Percentiles rank a stretch among this genome's conserved stretches.
Evolutionary conservation across 768 basidiomycete genomes (phyloP).

Genomic region (Pulveroboletus sp.): DNA sequence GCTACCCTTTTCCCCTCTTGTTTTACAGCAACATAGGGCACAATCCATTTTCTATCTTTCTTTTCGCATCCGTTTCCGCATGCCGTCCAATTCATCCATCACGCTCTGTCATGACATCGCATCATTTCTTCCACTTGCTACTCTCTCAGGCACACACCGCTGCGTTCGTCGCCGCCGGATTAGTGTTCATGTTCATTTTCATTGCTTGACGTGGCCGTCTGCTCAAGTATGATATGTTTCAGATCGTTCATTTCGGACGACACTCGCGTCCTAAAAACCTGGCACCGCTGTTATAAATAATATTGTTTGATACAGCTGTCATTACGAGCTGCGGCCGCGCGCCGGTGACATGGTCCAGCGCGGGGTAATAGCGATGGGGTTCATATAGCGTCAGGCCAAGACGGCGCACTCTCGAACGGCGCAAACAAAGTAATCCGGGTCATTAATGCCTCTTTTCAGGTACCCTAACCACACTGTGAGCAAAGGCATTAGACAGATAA

Average conservation of each 20-base stretch:
- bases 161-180: slow-evolving; percentile 7
- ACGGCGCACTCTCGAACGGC: slow-evolving; percentile 1
- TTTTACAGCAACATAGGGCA: slow-evolving; percentile 15
- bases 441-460: slow-evolving; percentile 21
- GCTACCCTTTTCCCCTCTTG: slow-evolving; percentile 5
- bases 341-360: background rate
- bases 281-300: background rate
- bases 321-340: background rate
- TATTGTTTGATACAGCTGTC: background rate
- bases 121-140: slow-evolving; percentile 10
- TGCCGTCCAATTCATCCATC: slow-evolving; percentile 19
- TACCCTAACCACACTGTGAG: slow-evolving; percentile 17
- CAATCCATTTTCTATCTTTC: slow-evolving; percentile 11
- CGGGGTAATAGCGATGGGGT: background rate
- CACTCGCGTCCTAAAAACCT: slow-evolving; percentile 1
- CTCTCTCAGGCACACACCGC: slow-evolving; percentile 16
- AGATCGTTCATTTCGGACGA: background rate
- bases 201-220: slow-evolving; percentile 7
- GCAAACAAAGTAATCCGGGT: background rate
- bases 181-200: slow-evolving; percentile 18
- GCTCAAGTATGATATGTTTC: slow-evolving; percentile 23
- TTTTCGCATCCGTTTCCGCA: slow-evolving; percentile 20
- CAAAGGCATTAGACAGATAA: background rate
- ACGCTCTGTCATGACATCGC: slow-evolving; percentile 17
- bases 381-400: too few species aligned